Evolutionary conservation across 225 moss, liverwort and hornwort genomes (phyloP), one percentile per base, ranked within the genome.

Genomic region (Straminergon stramineum): DNA sequence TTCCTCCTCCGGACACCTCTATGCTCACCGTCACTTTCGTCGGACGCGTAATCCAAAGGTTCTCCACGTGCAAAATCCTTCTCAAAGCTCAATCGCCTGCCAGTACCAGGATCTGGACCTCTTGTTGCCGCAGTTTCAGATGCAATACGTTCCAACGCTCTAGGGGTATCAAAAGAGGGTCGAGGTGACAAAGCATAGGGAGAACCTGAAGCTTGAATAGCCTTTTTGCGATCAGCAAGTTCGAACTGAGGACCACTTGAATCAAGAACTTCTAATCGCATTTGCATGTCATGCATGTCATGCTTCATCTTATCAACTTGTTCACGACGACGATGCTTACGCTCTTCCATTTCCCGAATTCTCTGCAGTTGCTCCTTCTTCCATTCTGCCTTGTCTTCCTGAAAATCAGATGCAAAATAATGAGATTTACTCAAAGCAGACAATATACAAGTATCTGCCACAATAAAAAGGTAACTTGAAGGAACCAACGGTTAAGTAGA

Each of bases 301-400:
- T 94, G 93, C 90, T 99, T 99, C 96, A 99, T 99, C 91, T 99
- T 99, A 32, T 96, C 97, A 82, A 99, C 98, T 92, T 99, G 98
- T 84, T 94, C 88, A 83, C 98, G 96, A 89, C 98, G 96, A 74
- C 89, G 96, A 75, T 89, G 91, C 86, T 99, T 99, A 26, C 90
- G 88, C 85, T 99, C 98, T 78, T 99, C 97, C 88, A 92, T 85
- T 89, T 93, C 97, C 63, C 98, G 95, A 85, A 97, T 96, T 61
- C 93, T 94, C 90, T 99, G 96, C 88, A 99, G 87, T 92, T 99
- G 98, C 87, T 96, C 98, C 87, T 99, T 99, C 92, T 99, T 99
- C 96, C 96, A 97, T 89, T 96, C 94, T 87, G 98, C 98, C 85
- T 99, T 99, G 84, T 97, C 88, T 91, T 99, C 97, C 95, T 99